These are phyloP conservation scores for Glonium stellatum DNA, from an alignment of 495 filamentous ascomycete genomes.

Conservation along the genomic window DNA sequence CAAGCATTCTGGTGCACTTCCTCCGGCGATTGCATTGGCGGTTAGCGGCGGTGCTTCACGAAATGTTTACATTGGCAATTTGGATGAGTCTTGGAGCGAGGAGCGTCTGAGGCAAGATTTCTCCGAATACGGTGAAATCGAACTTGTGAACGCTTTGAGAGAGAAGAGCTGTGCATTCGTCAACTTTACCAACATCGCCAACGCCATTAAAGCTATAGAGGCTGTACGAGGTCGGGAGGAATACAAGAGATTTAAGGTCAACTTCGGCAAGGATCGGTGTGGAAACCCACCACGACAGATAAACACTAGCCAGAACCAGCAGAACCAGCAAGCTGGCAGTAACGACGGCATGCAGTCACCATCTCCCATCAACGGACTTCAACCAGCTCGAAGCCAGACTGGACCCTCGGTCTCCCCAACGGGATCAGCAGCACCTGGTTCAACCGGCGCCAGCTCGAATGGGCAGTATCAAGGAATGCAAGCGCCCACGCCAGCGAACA, in stretches of 20 bases:
- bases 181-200: conserved; percentile 99
- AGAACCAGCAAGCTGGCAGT: conserved; percentile 37
- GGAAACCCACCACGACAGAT: conserved; percentile 90
- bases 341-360: conserved; percentile 46
- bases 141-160: conserved; percentile 89
- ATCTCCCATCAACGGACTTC: conserved; percentile 52
- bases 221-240: conserved; percentile 90
- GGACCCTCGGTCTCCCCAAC: conserved; percentile 66
- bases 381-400: conserved; percentile 48
- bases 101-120: conserved; percentile 95
- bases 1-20: conserved; percentile 95
- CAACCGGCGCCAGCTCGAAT: conserved; percentile 46
- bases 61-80: conserved; percentile 96
- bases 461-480: conserved; percentile 46
- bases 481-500: conserved; percentile 54
- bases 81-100: conserved; percentile 95
- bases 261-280: conserved; percentile 97
- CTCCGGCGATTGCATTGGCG: conserved; percentile 90
- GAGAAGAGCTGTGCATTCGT: conserved; percentile 99
- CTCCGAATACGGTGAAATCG: conserved; percentile 95
- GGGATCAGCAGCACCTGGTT: conserved; percentile 49
- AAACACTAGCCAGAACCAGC: conserved; percentile 55
- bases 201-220: conserved; percentile 98
- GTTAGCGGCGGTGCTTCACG: conserved; percentile 93
- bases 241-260: conserved; percentile 97